These are phyloP conservation scores for Diplodia scrobiculata DNA, from an alignment of 2,329 filamentous ascomycete species.

Conservation along the genomic window DNA sequence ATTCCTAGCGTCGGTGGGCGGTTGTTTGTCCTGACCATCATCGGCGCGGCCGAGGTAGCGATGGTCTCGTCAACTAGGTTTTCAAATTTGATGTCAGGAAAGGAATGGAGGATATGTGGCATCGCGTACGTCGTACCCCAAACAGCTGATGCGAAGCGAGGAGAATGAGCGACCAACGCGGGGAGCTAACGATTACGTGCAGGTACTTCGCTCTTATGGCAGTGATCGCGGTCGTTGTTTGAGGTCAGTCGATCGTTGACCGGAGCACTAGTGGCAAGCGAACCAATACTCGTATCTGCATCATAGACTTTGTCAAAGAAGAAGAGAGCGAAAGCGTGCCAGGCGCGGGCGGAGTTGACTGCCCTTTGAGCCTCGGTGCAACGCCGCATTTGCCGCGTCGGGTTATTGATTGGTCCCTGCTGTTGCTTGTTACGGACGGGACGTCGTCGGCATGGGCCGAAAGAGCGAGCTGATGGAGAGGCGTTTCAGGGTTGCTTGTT, in stretches of 20 bases:
- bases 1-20: slow-evolving; percentile 48
- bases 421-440: slow-evolving; percentile 26
- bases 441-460: slow-evolving; percentile 21
- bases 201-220: slow-evolving; percentile 48
- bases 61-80: slow-evolving; percentile 43
- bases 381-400: slow-evolving; percentile 22
- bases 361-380: slow-evolving; percentile 11
- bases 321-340: background rate
- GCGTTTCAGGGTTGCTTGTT: slow-evolving; percentile 25
- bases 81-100: slow-evolving; percentile 40
- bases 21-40: slow-evolving; percentile 45
- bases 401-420: slow-evolving; percentile 22
- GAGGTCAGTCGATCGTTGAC: slow-evolving; percentile 14
- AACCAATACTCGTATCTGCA: slow-evolving; percentile 25
- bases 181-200: slow-evolving; percentile 30
- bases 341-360: slow-evolving; percentile 15
- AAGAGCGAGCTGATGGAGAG: slow-evolving; percentile 15
- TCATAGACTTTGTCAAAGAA: slow-evolving; percentile 12
- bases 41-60: slow-evolving; percentile 43
- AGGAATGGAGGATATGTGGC: slow-evolving; percentile 46
- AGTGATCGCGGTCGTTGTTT: slow-evolving; percentile 44
- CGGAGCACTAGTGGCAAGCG: slow-evolving; percentile 4
- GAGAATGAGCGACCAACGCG: slow-evolving; percentile 6
- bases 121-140: slow-evolving; percentile 43
- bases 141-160: slow-evolving; percentile 21